Evolutionary conservation across 2,329 filamentous ascomycete species (phyloP).

Genomic region (Kalaharituber pfeilii): DNA sequence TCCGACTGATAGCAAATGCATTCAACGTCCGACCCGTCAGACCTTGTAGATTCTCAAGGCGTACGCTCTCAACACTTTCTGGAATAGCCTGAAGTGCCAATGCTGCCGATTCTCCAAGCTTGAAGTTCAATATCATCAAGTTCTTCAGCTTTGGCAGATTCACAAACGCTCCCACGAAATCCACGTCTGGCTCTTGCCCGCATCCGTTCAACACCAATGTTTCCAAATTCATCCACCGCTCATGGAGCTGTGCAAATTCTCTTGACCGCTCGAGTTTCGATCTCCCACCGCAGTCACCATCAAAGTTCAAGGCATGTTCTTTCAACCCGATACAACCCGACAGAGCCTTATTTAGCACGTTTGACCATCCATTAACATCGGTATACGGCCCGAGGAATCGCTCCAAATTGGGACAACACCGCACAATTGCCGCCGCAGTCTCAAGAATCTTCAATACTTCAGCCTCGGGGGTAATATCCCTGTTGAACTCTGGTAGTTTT

Average conservation of each 20-base stretch:
- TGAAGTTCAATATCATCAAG: conserved; percentile 42
- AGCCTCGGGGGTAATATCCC: conserved; percentile 22
- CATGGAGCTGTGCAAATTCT: conserved; percentile 29
- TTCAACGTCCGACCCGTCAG: conserved; percentile 41
- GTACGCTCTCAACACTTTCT: conserved; percentile 35
- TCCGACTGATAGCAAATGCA: conserved; percentile 32
- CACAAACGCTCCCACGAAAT: conserved; percentile 35
- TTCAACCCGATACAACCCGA: conserved; percentile 39
- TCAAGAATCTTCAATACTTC: conserved; percentile 39
- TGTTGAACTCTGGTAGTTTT: conserved; percentile 37
- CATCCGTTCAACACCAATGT: conserved; percentile 43
- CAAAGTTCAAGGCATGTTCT: conserved; percentile 43
- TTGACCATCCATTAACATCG: conserved; percentile 38
- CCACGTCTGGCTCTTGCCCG: conserved; percentile 37
- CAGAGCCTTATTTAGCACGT: conserved; percentile 39
- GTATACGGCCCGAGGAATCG: conserved; percentile 38
- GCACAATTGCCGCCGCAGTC: conserved; percentile 37
- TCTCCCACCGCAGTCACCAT: conserved; percentile 21
- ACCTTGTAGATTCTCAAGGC: conserved; percentile 39
- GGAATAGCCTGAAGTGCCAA: conserved; percentile 39
- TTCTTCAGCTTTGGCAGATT: conserved; percentile 39
- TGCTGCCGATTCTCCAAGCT: conserved; percentile 41
- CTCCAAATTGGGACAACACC: conserved; percentile 49
- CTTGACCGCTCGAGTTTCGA: neutral
- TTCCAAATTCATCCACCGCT: conserved; percentile 38